These are phyloP conservation scores for Nemania diffusa DNA, from an alignment of 2,329 filamentous ascomycete species.

Conservation along the genomic window DNA sequence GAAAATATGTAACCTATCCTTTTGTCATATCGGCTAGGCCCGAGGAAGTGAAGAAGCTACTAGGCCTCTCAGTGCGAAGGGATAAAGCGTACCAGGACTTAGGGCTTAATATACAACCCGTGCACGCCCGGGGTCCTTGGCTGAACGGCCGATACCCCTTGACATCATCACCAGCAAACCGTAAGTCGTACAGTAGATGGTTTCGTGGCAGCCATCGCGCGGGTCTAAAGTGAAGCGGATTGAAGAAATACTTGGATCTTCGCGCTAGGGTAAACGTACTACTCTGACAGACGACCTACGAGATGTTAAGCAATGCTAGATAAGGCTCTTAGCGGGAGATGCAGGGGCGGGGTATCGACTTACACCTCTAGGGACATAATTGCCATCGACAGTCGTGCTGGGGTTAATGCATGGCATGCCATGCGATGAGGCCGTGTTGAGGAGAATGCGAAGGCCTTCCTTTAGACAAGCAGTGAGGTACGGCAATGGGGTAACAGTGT, in stretches of 20 bases:
- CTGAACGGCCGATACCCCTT: conserved; percentile 4
- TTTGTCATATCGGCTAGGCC: not conserved
- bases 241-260: not conserved
- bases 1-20: not conserved
- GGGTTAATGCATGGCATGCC: conserved; percentile 11
- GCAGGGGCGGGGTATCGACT: not conserved
- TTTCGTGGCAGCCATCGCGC: not conserved
- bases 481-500: conserved; percentile 41
- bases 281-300: conserved; percentile 34
- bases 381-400: conserved; percentile 4
- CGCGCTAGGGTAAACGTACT: not conserved
- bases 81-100: not conserved
- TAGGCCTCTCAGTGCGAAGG: not conserved
- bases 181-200: not conserved
- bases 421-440: conserved; percentile 11
- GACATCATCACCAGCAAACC: not conserved
- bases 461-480: conserved; percentile 52
- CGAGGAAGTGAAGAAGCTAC: not conserved
- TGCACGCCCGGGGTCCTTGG: conserved; percentile 10
- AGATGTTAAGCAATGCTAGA: not conserved
- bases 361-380: conserved; percentile 8
- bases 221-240: not conserved
- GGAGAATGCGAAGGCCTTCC: conserved; percentile 48
- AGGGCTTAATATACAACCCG: not conserved
- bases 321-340: not conserved